These are phyloP conservation scores for Arthrinium puccinioides DNA, from an alignment of 2,329 filamentous ascomycete species.

Conservation along the genomic window DNA sequence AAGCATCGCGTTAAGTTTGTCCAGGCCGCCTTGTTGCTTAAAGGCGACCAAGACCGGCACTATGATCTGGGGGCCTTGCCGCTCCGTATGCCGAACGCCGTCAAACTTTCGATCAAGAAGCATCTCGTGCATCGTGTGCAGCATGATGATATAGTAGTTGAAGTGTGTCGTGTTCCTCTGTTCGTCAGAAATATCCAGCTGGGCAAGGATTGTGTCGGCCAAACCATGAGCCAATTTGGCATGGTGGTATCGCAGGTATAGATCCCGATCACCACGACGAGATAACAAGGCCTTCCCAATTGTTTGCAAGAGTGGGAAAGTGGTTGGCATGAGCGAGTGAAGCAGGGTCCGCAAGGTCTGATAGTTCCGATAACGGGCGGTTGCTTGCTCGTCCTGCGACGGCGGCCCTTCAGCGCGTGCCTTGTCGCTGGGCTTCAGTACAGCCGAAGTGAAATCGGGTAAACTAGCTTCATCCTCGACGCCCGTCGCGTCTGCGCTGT, in stretches of 20 bases:
- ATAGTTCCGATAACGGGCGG: conserved; percentile 61
- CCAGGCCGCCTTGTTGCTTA: conserved; percentile 71
- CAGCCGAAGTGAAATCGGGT: conserved; percentile 14
- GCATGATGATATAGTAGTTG: conserved; percentile 74
- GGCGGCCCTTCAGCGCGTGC: conserved; percentile 6
- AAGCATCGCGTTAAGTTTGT: conserved; percentile 65
- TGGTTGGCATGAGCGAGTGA: conserved; percentile 68
- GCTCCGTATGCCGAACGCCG: conserved; percentile 40
- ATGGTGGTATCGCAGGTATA: conserved; percentile 46
- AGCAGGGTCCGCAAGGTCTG: conserved; percentile 70
- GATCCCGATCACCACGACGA: conserved; percentile 56
- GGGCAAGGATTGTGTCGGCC: conserved; percentile 61
- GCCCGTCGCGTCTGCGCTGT: conserved; percentile 4
- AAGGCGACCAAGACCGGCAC: conserved; percentile 82
- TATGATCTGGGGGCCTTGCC: conserved; percentile 45
- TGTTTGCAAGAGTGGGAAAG: conserved; percentile 80
- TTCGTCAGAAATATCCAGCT: conserved; percentile 45
- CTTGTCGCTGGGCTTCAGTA: conserved; percentile 17
- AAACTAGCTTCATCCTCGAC: conserved; percentile 18
- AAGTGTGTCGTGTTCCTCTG: conserved; percentile 56
- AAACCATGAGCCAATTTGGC: conserved; percentile 56
- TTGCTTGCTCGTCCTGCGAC: conserved; percentile 17
- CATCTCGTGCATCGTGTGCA: conserved; percentile 72
- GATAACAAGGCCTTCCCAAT: conserved; percentile 75
- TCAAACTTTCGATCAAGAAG: conserved; percentile 57